Evolutionary conservation across 2,329 filamentous ascomycete species (phyloP), one percentile per base, ranked within the genome.

Genomic region (Alternaria dauci): DNA sequence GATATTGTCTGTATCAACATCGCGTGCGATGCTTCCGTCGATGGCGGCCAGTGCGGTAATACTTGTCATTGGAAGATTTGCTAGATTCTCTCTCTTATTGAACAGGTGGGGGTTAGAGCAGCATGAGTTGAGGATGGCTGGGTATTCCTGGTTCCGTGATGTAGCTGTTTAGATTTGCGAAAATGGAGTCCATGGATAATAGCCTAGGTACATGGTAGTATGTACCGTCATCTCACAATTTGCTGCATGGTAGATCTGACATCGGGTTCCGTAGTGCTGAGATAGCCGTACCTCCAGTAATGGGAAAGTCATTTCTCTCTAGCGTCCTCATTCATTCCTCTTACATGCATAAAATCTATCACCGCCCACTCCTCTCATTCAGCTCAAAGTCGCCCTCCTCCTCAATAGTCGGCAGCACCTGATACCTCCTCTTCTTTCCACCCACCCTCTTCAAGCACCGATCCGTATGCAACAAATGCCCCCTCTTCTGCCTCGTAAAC

Each of bases 401-500:
- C 46, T 65, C 68, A 42, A 72, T 71, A 1, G 70, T 72, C 9
- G 70, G 70, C 42, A 71, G 28, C 3, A 65, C 65, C 44, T 65
- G 55, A 52, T 72, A 71, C 26, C 56, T 52, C 20, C 51, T 61
- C 43, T 61, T 66, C 39, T 61, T 69, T 26, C 62, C 67, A 0
- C 65, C 59, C 32, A 59, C 50, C 20, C 69, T 62, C 61, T 62
- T 68, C 32, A 71, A 42, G 18, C 70, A 72, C 23, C 52, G 62
- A 52, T 69, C 68, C 9, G 62, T 66, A 52, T 72, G 70, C 53
- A 72, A 9, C 52, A 72, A 77, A 78, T 91, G 88, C 0, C 88
- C 88, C 50, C 88, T 79, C 64, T 85, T 81, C 48, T 78, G 78
- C 20, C 87, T 79, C 8, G 90, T 85, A 71, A 87, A 90, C 0